Evolutionary conservation across 805 yeast genomes (phyloP).

Genomic region (Barnettozyma sucrosica): DNA sequence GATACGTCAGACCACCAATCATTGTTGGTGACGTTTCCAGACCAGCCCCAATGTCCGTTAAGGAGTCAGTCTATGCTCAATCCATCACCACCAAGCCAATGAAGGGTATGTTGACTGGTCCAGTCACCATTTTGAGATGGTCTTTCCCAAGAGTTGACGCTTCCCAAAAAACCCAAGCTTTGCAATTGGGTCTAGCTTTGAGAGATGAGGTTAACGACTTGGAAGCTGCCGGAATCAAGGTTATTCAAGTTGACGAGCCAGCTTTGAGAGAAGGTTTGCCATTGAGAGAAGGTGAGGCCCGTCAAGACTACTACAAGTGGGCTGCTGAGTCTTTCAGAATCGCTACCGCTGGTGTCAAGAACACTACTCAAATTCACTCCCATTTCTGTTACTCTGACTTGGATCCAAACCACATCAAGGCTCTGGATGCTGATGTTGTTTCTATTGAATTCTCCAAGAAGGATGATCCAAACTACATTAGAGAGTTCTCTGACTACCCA

Average conservation of each 20-base stretch:
- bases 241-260: constrained; percentile 99
- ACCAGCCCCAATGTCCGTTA: constrained; percentile 97
- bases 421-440: constrained; percentile 98
- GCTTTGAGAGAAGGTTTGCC: constrained; percentile 99
- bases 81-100: constrained; percentile 91
- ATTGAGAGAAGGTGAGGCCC: constrained; percentile 94
- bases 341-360: constrained; percentile 95
- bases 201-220: constrained; percentile 98
- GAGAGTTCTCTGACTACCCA: constrained; percentile 97
- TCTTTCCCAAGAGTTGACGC: constrained; percentile 99
- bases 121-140: constrained; percentile 99
- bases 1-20: constrained; percentile 99
- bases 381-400: constrained; percentile 99
- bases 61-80: constrained; percentile 99
- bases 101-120: constrained; percentile 99
- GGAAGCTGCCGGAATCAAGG: constrained; percentile 96
- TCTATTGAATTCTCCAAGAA: constrained; percentile 99
- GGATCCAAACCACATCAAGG: constrained; percentile 99
- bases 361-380: constrained; percentile 96
- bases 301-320: constrained; percentile 95
- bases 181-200: constrained; percentile 94
- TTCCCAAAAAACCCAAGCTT: constrained; percentile 86
- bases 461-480: constrained; percentile 97
- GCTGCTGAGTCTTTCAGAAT: constrained; percentile 99
- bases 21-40: constrained; percentile 98